These are phyloP conservation scores for Groenewaldozyma auringiensis DNA, from an alignment of 1,139 yeast genomes.

Conservation along the genomic window DNA sequence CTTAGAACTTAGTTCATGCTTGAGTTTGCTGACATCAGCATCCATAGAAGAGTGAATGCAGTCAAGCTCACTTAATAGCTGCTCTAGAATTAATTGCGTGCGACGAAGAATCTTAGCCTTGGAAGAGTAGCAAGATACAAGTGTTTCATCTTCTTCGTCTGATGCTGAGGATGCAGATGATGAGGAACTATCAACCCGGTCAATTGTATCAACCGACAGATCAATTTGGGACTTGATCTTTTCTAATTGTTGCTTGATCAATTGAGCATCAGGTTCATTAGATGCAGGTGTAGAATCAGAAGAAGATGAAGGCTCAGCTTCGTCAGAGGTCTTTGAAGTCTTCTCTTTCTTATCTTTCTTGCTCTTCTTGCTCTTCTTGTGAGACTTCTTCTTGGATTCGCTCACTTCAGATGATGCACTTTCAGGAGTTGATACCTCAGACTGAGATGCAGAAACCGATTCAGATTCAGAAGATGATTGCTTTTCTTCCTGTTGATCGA, in stretches of 20 bases:
- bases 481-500: not conserved
- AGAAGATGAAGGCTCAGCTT: not conserved
- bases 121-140: slow-evolving; percentile 14
- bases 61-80: slow-evolving; percentile 21
- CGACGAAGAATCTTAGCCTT: slow-evolving; percentile 22
- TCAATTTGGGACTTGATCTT: slow-evolving; percentile 17
- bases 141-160: slow-evolving; percentile 9
- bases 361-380: not conserved
- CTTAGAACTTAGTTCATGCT: slow-evolving; percentile 19
- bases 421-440: not conserved
- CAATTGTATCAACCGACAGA: slow-evolving; percentile 17
- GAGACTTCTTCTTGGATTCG: not conserved
- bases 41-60: slow-evolving; percentile 13
- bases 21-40: slow-evolving; percentile 13
- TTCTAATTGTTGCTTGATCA: slow-evolving; percentile 6
- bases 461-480: not conserved
- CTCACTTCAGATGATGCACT: not conserved
- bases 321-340: not conserved
- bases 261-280: not conserved
- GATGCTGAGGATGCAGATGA: slow-evolving; percentile 11
- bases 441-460: not conserved
- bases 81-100: slow-evolving; percentile 20
- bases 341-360: not conserved
- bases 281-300: not conserved
- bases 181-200: slow-evolving; percentile 16